phyloP scores from a whole-genome alignment of 352 stramenopile species.

The Globisporangium nodosum region DNA sequence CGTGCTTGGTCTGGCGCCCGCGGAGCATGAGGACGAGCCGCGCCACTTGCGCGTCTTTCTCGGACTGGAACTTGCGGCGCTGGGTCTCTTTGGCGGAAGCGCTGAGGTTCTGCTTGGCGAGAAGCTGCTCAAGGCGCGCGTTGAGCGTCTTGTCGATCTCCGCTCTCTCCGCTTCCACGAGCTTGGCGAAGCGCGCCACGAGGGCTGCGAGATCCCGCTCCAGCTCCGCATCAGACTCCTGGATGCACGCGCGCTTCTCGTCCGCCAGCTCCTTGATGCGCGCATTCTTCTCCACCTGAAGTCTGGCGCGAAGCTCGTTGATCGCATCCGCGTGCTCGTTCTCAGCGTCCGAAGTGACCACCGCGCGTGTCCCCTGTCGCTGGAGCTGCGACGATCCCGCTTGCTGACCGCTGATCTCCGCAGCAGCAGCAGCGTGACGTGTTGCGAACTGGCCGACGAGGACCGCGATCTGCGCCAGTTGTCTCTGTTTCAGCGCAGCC shows the following conservation, averaged over 20 bases:
- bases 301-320: conserved; percentile 34
- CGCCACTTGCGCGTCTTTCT: conserved; percentile 37
- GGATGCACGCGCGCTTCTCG: conserved; percentile 31
- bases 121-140: conserved; percentile 11
- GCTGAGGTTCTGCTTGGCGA: conserved; percentile 1
- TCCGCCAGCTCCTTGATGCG: conserved; percentile 30
- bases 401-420: background rate
- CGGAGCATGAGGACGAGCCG: conserved; percentile 47
- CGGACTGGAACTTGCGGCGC: conserved; percentile 10
- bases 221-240: conserved; percentile 17
- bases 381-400: background rate
- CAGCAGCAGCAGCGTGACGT: conserved; percentile 17
- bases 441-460: conserved; percentile 37
- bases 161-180: conserved; percentile 27
- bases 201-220: conserved; percentile 4
- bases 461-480: conserved; percentile 41
- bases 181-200: conserved; percentile 11
- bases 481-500: conserved; percentile 31
- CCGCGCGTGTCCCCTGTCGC: background rate
- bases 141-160: conserved; percentile 30
- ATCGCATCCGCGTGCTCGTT: conserved; percentile 30
- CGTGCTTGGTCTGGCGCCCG: conserved; percentile 22
- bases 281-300: conserved; percentile 50
- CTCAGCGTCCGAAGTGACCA: conserved; percentile 5
- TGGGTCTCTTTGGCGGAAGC: conserved; percentile 4